Base-by-base conservation (phyloP, 495 filamentous ascomycete genomes). In the Lepidopterella palustris region DNA sequence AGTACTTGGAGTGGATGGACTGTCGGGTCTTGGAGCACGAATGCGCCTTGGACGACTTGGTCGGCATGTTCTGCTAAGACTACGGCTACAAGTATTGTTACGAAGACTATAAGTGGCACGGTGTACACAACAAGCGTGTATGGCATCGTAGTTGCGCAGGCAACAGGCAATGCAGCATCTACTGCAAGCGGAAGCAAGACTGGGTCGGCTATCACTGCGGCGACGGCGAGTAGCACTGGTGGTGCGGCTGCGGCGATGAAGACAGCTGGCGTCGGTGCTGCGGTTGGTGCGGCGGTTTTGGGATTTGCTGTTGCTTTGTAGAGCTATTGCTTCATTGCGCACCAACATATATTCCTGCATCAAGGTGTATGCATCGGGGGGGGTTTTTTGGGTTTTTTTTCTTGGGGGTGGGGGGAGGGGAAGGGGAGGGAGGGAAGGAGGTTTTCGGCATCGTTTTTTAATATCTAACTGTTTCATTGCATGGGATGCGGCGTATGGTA, bases 1-100 rank as follows among this genome's bases (percentile, higher is more conserved):
- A 45, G 42, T n/a, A 68, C 67, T 9, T 73, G 71, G 71, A 49
- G 56, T 26, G 69, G 69, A 0, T 73, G 71, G 71, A 73, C 71
- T 1, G 45, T 53, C 1, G 70, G 69, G 1, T 40, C 59, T 0
- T 72, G 70, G 70, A 55, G 45, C 29, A 66, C 68, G 5, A 42
- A 23, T 29, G 69, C 71, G 24, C 69, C 67, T 0, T 73, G 71
- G 71, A 71, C 69, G 4, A 68, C 62, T 0, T 73, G 71, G 71
- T 27, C 53, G 0, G 71, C 59, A 8, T 73, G 71, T 60, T 58
- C 65, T 0, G 67, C 63, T 0, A 59, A 31, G 28, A 73, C 69
- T 0, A 73, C 69, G 10, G 65, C 59, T 8, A 70, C 65, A 0
- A 61, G 53, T 15, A 61, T 68, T 1, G 39, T 61, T 5, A 71